Evolutionary conservation across 73 alveolate genomes (phyloP), one percentile per base, ranked within the genome.

Genomic region (Uronychia binucleata): DNA sequence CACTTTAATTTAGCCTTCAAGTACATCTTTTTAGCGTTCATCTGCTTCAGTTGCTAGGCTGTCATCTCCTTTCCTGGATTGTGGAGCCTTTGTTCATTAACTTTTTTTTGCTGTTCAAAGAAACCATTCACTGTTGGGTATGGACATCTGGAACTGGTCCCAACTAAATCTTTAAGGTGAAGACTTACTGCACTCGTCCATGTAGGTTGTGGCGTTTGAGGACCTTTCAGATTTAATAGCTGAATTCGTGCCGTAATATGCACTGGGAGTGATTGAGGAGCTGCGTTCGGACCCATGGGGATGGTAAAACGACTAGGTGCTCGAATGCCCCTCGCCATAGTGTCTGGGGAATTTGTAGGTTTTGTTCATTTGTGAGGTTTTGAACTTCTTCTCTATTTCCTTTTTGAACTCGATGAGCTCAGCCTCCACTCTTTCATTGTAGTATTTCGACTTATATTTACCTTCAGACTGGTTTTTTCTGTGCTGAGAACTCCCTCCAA

Each of bases 371-470:
- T 46, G 5, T 46, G 67, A 46, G 19, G 67, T 19, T 46, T 46
- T 46, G 67, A 46, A 46, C 67, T 46, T 46, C 67, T 46, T 46
- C 67, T 46, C 67, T 46, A 46, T 46, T 46, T 46, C 67, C 67
- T 46, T 11, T 19, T 46, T 46, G 19, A 46, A 46, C 19, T 46
- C 67, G 5, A 46, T 11, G 19, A 46, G 67, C 19, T 46, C 67
- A 11, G 67, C 67, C 19, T 46, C 67, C 5, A 46, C 67, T 46
- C 67, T 5, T 19, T 46, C 67, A 19, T 46, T 46, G 19, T 46
- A 46, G 67, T 46, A 19, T 46, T 46, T 5, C 5, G n/a, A 11
- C 19, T 46, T 5, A 46, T 46, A 46, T 46, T 46, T 46, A 11
- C 67, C 67, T 46, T 46, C 67, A 46, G 67, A 46, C 19, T 46